Conservation (phyloP, 805 yeast species). For the Tetrapisispora pingtungensis region DNA sequence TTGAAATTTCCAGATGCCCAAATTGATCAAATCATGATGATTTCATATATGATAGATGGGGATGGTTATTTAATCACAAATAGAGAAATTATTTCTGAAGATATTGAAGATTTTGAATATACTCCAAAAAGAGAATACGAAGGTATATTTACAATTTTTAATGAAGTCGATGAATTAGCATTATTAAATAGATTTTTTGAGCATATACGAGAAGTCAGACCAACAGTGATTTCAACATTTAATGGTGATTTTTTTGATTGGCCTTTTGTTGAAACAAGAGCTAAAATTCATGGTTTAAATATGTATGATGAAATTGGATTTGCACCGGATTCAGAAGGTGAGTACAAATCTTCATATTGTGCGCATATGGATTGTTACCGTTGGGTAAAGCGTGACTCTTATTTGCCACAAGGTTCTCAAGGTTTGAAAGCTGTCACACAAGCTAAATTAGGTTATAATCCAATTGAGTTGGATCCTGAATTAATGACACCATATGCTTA, state of each 20-base stretch:
- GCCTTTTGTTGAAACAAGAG: conserved; percentile 93
- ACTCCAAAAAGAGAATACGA: conserved; percentile 96
- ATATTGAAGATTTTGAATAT: conserved; percentile 93
- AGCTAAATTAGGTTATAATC: conserved; percentile 89
- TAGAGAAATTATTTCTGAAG: conserved; percentile 86
- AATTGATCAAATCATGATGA: conserved; percentile 95
- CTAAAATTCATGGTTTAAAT: conserved; percentile 71
- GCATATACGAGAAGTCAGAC: conserved; percentile 77
- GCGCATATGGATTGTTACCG: conserved; percentile 95
- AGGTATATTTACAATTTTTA: conserved; percentile 81
- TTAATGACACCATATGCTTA: conserved; percentile 96
- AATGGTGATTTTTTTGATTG: conserved; percentile 99
- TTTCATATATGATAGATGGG: conserved; percentile 98
- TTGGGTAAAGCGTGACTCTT: conserved; percentile 97
- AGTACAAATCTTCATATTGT: conserved; percentile 85
- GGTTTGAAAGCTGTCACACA: conserved; percentile 97
- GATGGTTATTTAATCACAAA: conserved; percentile 91
- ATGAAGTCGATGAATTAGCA: conserved; percentile 76
- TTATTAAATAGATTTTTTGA: conserved; percentile 72
- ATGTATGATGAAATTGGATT: conserved; percentile 94
- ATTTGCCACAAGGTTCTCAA: conserved; percentile 96
- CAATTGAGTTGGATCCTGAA: conserved; percentile 94
- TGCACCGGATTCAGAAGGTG: conserved; percentile 79
- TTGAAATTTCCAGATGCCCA: conserved; percentile 89
- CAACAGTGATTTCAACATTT: conserved; percentile 95